Evolutionary conservation across 2,329 filamentous ascomycete species (phyloP).

Genomic region (Venturiaceae sp.): DNA sequence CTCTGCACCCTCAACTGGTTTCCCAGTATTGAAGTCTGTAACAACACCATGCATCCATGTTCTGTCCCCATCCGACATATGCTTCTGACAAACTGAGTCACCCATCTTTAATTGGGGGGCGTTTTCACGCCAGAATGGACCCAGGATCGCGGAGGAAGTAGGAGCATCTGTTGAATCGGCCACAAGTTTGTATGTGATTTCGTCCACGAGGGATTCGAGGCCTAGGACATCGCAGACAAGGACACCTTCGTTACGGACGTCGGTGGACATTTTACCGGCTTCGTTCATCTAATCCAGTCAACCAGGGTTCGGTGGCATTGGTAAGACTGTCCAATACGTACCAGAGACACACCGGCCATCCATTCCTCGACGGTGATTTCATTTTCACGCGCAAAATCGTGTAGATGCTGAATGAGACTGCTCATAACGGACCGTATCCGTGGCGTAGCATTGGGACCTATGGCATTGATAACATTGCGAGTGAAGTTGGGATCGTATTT

Average conservation of each 20-base stretch:
- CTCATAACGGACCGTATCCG: slow-evolving; percentile 31
- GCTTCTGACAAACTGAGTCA: slow-evolving; percentile 47
- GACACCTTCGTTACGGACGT: slow-evolving; percentile 54
- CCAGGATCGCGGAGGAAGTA: slow-evolving; percentile 71
- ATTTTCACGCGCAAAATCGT: slow-evolving; percentile 50
- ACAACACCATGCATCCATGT: slow-evolving; percentile 56
- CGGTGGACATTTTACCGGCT: slow-evolving; percentile 52
- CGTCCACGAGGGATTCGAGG: slow-evolving; percentile 57
- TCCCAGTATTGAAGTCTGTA: slow-evolving; percentile 47
- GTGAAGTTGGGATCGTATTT: slow-evolving; percentile 23
- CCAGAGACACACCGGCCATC: slow-evolving; percentile 44
- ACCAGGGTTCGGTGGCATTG: neutral
- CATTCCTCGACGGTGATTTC: slow-evolving; percentile 50
- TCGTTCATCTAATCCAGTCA: slow-evolving; percentile 39
- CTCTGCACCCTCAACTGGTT: slow-evolving; percentile 54
- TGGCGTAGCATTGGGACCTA: slow-evolving; percentile 22
- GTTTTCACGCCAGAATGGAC: slow-evolving; percentile 73
- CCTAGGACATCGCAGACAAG: slow-evolving; percentile 49
- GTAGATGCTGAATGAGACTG: slow-evolving; percentile 44
- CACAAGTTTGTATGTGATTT: slow-evolving; percentile 63
- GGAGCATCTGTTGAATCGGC: slow-evolving; percentile 39
- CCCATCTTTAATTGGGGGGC: slow-evolving; percentile 63
- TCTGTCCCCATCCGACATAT: slow-evolving; percentile 38
- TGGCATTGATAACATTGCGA: slow-evolving; percentile 24
- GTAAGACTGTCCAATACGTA: slow-evolving; percentile 1